Base-by-base conservation (phyloP, 2,329 filamentous ascomycete species). In the Juglanconis oblonga region DNA sequence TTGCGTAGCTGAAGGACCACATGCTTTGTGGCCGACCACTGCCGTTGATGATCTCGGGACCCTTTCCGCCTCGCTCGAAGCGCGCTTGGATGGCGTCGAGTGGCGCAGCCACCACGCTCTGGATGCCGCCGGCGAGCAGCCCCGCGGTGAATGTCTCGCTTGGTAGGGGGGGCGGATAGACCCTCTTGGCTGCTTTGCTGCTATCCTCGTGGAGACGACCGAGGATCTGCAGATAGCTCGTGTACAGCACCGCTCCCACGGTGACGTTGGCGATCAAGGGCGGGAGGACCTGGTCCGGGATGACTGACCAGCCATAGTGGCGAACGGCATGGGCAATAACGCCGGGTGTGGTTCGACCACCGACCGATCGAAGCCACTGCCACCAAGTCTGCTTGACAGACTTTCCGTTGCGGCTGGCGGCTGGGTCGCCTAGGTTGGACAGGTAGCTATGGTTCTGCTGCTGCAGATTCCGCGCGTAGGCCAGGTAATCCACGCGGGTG, bases 401-500 rank as follows among this genome's bases (percentile, higher is more conserved):
- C 10, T 45, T 31, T 11, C 36, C 55, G 3, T 40, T 17, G 10
- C 49, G 40, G 4, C 31, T 35, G 17, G 36, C 45, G 72, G 67
- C 3, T 68, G 67, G 17, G 56, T 33, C 24, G 35, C 57, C 24
- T 32, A 64, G 17, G 14, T 55, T 52, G 49, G 51, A 7, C 55
- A 44, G 11, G 50, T 61, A 61, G 58, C 40, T 38, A 45, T 62
- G 62, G 17, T 58, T 55, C 40, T 79, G 75, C 64, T 82, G 73
- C 62, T 84, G 81, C 3, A 85, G 70, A 14, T 72, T 78, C 33
- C 84, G 77, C 3, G 83, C 84, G 63, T 85, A 86, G 1, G 82
- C 82, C 17, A 86, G 79, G 66, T 92, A 97, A 78, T 97, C 93
- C 64, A 97, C 92, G 61, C 93, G 81, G 1, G 91, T 93, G 63